phyloP scores from a whole-genome alignment of 2,329 filamentous ascomycete species.

The Reticulascus tulasneorum region DNA sequence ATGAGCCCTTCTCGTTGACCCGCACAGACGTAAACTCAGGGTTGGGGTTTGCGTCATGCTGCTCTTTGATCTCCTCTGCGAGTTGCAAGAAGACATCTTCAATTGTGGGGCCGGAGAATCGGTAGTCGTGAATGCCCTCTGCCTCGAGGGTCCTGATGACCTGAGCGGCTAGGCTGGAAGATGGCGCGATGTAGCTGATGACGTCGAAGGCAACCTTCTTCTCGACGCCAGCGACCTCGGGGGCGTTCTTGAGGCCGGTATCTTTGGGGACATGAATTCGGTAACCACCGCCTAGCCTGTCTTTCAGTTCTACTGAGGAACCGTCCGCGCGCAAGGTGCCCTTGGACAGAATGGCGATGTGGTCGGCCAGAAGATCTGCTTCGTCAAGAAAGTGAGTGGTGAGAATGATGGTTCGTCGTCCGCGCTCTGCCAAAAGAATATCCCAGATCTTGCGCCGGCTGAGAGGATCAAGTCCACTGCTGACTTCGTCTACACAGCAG shows the following conservation, averaged over 20 bases:
- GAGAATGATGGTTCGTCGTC: conserved; percentile 74
- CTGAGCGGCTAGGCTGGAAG: conserved; percentile 65
- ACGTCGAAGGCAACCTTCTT: conserved; percentile 64
- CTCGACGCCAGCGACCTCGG: conserved; percentile 50
- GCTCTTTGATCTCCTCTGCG: conserved; percentile 71
- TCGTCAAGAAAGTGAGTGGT: conserved; percentile 95
- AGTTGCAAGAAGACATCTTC: conserved; percentile 89
- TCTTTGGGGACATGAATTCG: conserved; percentile 69
- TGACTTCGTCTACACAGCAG: conserved; percentile 90
- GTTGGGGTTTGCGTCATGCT: conserved; percentile 12
- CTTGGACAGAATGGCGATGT: conserved; percentile 83
- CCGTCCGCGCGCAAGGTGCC: conserved; percentile 78
- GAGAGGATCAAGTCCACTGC: conserved; percentile 80
- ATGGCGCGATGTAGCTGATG: conserved; percentile 66
- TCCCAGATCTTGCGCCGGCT: conserved; percentile 91
- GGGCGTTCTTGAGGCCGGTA: conserved; percentile 40
- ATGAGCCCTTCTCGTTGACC: conserved; percentile 22
- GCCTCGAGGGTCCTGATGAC: conserved; percentile 69
- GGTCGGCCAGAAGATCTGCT: conserved; percentile 82
- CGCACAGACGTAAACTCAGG: conserved; percentile 3
- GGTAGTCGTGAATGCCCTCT: conserved; percentile 68
- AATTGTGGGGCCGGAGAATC: conserved; percentile 83
- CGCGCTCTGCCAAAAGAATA: conserved; percentile 81
- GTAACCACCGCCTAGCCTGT: conserved; percentile 78
- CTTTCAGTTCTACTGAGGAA: conserved; percentile 81